Evolutionary conservation across 2,329 filamentous ascomycete species (phyloP).

Genomic region (Alternaria burnsii): DNA sequence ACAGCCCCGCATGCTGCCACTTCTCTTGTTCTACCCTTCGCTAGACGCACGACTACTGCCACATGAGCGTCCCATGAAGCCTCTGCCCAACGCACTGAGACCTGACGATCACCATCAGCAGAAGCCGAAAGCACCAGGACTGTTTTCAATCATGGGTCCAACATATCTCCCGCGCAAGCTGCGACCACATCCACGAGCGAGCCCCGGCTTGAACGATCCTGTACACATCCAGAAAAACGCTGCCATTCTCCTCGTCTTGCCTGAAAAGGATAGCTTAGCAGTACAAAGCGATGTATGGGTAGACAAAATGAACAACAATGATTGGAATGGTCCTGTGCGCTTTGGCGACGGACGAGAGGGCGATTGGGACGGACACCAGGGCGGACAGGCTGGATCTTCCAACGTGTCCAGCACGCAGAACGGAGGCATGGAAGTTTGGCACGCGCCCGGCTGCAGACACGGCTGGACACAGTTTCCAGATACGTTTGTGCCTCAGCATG

Average conservation of each 20-base stretch:
- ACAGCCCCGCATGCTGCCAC: slow-evolving; percentile 48
- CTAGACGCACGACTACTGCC: slow-evolving; percentile 54
- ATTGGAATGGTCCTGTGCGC: slow-evolving; percentile 45
- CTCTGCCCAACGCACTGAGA: slow-evolving; percentile 47
- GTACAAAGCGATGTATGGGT: slow-evolving; percentile 56
- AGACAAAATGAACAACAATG: slow-evolving; percentile 47
- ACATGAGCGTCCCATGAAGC: slow-evolving; percentile 50
- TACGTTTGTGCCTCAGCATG: slow-evolving; percentile 48
- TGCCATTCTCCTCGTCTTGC: slow-evolving; percentile 53
- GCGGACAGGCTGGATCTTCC: slow-evolving; percentile 26
- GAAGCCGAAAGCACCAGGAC: slow-evolving; percentile 44
- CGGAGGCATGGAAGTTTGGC: slow-evolving; percentile 51
- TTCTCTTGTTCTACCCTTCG: slow-evolving; percentile 56
- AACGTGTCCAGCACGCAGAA: slow-evolving; percentile 29
- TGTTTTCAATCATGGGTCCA: slow-evolving; percentile 52
- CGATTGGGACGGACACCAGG: slow-evolving; percentile 41
- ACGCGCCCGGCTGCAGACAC: slow-evolving; percentile 47
- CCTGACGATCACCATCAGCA: slow-evolving; percentile 39
- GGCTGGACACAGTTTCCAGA: slow-evolving; percentile 57
- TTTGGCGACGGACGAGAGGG: slow-evolving; percentile 46
- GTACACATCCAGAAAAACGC: slow-evolving; percentile 49
- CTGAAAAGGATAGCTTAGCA: slow-evolving; percentile 53
- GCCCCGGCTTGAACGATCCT: slow-evolving; percentile 50
- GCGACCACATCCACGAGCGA: slow-evolving; percentile 51
- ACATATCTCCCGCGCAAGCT: slow-evolving; percentile 53